Percentiles rank a stretch among this genome's conserved stretches.
Evolutionary conservation across 2,329 filamentous ascomycete genomes (phyloP).

Genomic region (Diaporthe nobilis): DNA sequence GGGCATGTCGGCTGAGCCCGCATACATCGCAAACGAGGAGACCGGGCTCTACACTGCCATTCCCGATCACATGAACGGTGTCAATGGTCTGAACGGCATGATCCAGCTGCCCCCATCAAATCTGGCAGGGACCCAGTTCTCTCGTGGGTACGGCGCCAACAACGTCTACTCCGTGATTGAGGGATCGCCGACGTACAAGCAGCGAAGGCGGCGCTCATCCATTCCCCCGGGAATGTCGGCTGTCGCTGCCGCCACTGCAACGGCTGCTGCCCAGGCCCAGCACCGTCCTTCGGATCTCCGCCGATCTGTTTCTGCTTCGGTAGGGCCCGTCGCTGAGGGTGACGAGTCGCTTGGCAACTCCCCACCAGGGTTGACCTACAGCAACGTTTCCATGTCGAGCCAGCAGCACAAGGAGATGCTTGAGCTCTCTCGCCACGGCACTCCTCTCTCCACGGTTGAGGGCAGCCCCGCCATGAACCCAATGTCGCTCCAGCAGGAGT

Average conservation of each 20-base stretch:
- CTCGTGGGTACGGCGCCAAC: conserved; percentile 78
- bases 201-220: conserved; percentile 92
- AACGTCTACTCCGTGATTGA: conserved; percentile 97
- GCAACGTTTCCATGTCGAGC: conserved; percentile 75
- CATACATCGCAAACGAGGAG: conserved; percentile 98
- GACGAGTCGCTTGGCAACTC: conserved; percentile 86
- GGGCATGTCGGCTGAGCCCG: conserved; percentile 86
- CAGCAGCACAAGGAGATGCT: conserved; percentile 84
- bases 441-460: conserved; percentile 88
- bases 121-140: conserved; percentile 83
- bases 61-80: conserved; percentile 82
- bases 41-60: conserved; percentile 96
- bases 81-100: conserved; percentile 86
- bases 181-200: conserved; percentile 98
- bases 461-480: conserved; percentile 83
- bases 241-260: conserved; percentile 74
- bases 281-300: conserved; percentile 91
- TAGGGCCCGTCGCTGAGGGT: conserved; percentile 84
- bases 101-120: conserved; percentile 92
- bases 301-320: conserved; percentile 89
- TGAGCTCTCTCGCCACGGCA: conserved; percentile 89
- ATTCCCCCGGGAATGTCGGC: conserved; percentile 84
- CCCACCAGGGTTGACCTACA: conserved; percentile 81
- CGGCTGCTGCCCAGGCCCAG: conserved; percentile 56
- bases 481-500: conserved; percentile 80